Percentiles rank a stretch among this genome's conserved stretches.
Evolutionary conservation across 345 rosid genomes (phyloP).

Genomic region (Populus alba): DNA sequence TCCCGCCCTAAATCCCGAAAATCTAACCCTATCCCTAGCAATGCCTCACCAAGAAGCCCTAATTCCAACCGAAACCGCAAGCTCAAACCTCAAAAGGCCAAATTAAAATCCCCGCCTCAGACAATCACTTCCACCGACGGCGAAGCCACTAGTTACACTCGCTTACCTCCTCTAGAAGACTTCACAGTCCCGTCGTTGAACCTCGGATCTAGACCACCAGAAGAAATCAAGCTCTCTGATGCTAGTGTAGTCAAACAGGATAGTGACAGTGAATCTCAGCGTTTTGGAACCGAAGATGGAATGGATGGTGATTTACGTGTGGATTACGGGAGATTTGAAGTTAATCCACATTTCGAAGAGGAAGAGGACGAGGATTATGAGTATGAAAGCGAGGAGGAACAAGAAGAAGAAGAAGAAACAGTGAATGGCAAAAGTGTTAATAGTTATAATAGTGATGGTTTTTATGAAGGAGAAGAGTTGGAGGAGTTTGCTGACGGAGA

Average conservation of each 20-base stretch:
- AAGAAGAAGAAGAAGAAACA: constrained; percentile 17
- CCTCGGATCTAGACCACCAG: constrained; percentile 16
- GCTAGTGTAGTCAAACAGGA: constrained; percentile 36
- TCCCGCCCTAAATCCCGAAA: constrained; percentile 45
- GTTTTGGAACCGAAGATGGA: constrained; percentile 15
- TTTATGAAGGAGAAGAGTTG: constrained; percentile 5
- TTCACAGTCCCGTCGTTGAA: constrained; percentile 26
- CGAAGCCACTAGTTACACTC: constrained; percentile 77
- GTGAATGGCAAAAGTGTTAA: constrained; percentile 33
- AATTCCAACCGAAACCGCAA: constrained; percentile 21
- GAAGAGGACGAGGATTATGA: constrained; percentile 18
- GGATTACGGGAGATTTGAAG: constrained; percentile 39
- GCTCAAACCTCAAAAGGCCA: constrained; percentile 19
- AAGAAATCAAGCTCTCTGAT: constrained; percentile 65
- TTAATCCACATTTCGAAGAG: constrained; percentile 30
- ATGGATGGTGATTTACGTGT: constrained; percentile 26
- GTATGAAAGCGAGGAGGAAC: constrained; percentile 19
- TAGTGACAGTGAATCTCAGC: constrained; percentile 14
- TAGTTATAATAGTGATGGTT: constrained; percentile 12
- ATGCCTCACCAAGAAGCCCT: background rate
- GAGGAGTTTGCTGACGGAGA: constrained; percentile 11
- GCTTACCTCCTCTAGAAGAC: constrained; percentile 83
- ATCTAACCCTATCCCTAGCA: constrained; percentile 24
- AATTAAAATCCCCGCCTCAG: constrained; percentile 17
- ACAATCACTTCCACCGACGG: constrained; percentile 46